A percentile compares a stretch with the other conserved stretches of the same genome.
Evolutionary conservation across 2,329 filamentous ascomycete genomes (phyloP).

Genomic region (Exophiala aquamarina): DNA sequence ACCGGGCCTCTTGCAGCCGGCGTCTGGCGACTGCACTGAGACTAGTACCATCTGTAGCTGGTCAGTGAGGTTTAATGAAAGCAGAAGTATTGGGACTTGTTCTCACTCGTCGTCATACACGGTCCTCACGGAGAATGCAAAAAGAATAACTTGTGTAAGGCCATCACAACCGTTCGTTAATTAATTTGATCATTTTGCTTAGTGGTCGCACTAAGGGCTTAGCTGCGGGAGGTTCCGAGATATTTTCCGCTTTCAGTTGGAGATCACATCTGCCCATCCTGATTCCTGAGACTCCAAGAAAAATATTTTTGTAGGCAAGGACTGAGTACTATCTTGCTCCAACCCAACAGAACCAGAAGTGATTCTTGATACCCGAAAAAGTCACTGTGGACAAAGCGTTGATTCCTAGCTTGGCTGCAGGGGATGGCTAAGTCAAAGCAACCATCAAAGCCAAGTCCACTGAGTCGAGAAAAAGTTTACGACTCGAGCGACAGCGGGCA

Average conservation of each 20-base stretch:
- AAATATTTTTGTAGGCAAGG: neutral
- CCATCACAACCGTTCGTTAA: neutral
- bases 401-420: too few species aligned
- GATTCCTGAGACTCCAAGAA: too few species aligned
- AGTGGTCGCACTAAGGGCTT: neutral
- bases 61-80: too few species aligned
- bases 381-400: too few species aligned
- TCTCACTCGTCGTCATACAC: slow-evolving; percentile 21
- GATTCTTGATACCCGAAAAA: too few species aligned
- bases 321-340: too few species aligned
- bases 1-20: slow-evolving; percentile 16
- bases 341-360: too few species aligned
- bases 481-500: slow-evolving; percentile 24
- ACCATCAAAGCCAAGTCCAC: slow-evolving; percentile 6
- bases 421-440: slow-evolving; percentile 12
- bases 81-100: neutral
- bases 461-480: slow-evolving; percentile 20
- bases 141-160: neutral
- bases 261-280: too few species aligned
- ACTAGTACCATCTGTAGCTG: slow-evolving; percentile 14
- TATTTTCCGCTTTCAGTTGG: neutral
- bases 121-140: too few species aligned
- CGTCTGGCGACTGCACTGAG: slow-evolving; percentile 22
- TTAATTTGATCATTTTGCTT: slow-evolving; percentile 1
- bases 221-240: neutral